Evolutionary conservation across 768 basidiomycete genomes (phyloP).

Genomic region (Cyclocybe cylindracea): DNA sequence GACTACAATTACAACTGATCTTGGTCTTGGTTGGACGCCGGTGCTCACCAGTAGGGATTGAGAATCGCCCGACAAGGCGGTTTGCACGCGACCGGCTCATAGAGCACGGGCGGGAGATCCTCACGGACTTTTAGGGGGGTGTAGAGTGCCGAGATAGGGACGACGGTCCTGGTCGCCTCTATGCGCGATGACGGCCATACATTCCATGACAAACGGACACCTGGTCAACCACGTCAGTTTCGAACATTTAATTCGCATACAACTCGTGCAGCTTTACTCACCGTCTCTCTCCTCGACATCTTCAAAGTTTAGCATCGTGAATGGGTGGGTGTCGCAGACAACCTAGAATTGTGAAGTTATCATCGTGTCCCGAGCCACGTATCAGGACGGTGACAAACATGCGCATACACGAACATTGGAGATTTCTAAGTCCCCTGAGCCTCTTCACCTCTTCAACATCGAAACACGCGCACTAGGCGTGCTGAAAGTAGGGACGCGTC

Average conservation of each 20-base stretch:
- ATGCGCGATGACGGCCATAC: conserved; percentile 98
- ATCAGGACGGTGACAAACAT: conserved; percentile 17
- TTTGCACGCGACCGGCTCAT: conserved; percentile 99
- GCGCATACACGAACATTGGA: conserved; percentile 24
- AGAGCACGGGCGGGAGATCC: conserved; percentile 93
- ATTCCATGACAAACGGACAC: conserved; percentile 97
- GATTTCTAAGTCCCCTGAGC: too few relatives aligned
- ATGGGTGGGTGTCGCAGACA: conserved; percentile 41
- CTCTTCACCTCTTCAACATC: too few relatives aligned
- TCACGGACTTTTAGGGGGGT: conserved; percentile 92
- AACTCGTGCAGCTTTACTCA: conserved; percentile 33
- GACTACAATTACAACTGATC: conserved; percentile 6
- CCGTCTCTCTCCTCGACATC: conserved; percentile 98
- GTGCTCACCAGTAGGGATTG: conserved; percentile 90
- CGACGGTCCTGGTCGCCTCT: conserved; percentile 96
- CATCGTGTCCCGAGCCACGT: conserved; percentile 31
- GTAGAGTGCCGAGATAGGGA: conserved; percentile 97
- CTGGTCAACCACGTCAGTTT: conserved; percentile 37
- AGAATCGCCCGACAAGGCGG: conserved; percentile 95
- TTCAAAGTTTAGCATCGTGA: conserved; percentile 81
- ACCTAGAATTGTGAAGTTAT: conserved; percentile 24
- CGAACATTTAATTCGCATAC: neutral
- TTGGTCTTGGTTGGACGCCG: conserved; percentile 1
- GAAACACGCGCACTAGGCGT: too few relatives aligned
- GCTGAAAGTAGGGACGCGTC: too few relatives aligned